phyloP scores from a whole-genome alignment of 2,329 filamentous ascomycete genomes.

The Fusarium sulawesiense region DNA sequence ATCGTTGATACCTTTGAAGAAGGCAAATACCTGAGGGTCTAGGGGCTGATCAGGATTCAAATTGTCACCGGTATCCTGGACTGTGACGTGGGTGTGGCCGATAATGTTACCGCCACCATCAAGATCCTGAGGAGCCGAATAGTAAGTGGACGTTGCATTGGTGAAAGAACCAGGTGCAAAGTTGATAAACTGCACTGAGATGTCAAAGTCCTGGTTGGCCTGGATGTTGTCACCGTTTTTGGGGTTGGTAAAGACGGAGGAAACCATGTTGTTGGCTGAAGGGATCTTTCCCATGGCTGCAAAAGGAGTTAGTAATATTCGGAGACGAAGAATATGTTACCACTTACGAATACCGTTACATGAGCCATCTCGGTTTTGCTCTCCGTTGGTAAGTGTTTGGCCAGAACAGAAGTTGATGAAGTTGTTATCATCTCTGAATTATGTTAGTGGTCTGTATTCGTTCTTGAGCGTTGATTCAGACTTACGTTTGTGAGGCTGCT shows the following conservation, averaged over 20 bases:
- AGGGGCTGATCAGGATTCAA: conserved; percentile 64
- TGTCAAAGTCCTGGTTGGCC: conserved; percentile 62
- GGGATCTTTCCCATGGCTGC: conserved; percentile 71
- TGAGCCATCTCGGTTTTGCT: conserved; percentile 67
- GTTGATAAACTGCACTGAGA: conserved; percentile 64
- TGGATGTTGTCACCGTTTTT: conserved; percentile 61
- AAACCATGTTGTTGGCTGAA: conserved; percentile 66
- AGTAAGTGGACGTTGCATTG: conserved; percentile 70
- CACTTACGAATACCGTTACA: conserved; percentile 72
- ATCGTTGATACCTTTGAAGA: conserved; percentile 77
- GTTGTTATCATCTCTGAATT: conserved; percentile 66
- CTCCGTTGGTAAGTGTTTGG: conserved; percentile 68
- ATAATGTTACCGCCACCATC: conserved; percentile 62
- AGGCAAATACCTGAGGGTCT: conserved; percentile 65
- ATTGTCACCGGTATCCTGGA: conserved; percentile 65
- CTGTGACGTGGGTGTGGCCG: conserved; percentile 69
- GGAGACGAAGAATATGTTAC: neutral
- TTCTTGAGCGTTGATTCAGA: neutral
- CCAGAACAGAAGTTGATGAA: conserved; percentile 73
- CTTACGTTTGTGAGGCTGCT: conserved; percentile 64
- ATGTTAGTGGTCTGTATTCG: conserved; percentile 17
- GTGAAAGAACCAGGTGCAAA: conserved; percentile 70
- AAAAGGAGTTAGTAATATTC: conserved; percentile 28
- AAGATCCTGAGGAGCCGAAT: conserved; percentile 68
- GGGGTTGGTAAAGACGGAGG: conserved; percentile 65